Conservation (phyloP, 2,329 filamentous ascomycete genomes). For the Fusarium goolgardi region DNA sequence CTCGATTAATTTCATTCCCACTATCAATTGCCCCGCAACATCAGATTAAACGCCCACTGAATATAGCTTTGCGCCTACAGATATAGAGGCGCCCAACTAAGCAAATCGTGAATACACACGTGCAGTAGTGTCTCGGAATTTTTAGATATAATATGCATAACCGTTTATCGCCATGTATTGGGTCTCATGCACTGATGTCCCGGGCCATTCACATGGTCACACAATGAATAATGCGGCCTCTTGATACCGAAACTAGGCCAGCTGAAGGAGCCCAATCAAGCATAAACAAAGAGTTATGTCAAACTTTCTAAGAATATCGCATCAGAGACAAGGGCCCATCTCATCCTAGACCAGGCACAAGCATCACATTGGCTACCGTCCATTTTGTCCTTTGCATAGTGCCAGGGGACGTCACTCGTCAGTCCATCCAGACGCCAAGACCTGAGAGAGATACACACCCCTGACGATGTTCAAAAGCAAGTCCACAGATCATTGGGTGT, state of each 20-base stretch:
- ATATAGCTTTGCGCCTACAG: neutral
- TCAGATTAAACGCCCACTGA: slow-evolving; percentile 27
- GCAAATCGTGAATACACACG: slow-evolving; percentile 13
- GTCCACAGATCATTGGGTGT: slow-evolving; percentile 34
- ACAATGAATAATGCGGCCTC: slow-evolving; percentile 1
- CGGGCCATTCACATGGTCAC: slow-evolving; percentile 8
- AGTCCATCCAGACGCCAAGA: slow-evolving; percentile 40
- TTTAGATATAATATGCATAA: slow-evolving; percentile 35
- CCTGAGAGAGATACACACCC: slow-evolving; percentile 38
- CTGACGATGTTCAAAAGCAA: slow-evolving; percentile 11
- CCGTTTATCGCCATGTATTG: slow-evolving; percentile 22
- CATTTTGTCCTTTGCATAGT: slow-evolving; percentile 36
- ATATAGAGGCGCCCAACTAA: slow-evolving; percentile 29
- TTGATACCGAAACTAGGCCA: slow-evolving; percentile 23
- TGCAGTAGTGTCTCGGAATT: slow-evolving; percentile 37
- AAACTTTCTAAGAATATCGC: slow-evolving; percentile 24
- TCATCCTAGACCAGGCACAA: slow-evolving; percentile 36
- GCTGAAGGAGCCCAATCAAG: slow-evolving; percentile 36
- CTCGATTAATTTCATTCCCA: slow-evolving; percentile 1
- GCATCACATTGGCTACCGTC: slow-evolving; percentile 41
- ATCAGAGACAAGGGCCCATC: slow-evolving; percentile 18
- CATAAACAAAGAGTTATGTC: slow-evolving; percentile 44
- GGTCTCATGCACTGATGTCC: slow-evolving; percentile 1
- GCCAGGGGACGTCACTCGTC: slow-evolving; percentile 39
- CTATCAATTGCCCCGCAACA: slow-evolving; percentile 19